A percentile compares a stretch with the other conserved stretches of the same genome.
These are phyloP conservation scores for Raddia guianensis DNA, from an alignment of 176 grass and related monocot species.

Conservation along the genomic window DNA sequence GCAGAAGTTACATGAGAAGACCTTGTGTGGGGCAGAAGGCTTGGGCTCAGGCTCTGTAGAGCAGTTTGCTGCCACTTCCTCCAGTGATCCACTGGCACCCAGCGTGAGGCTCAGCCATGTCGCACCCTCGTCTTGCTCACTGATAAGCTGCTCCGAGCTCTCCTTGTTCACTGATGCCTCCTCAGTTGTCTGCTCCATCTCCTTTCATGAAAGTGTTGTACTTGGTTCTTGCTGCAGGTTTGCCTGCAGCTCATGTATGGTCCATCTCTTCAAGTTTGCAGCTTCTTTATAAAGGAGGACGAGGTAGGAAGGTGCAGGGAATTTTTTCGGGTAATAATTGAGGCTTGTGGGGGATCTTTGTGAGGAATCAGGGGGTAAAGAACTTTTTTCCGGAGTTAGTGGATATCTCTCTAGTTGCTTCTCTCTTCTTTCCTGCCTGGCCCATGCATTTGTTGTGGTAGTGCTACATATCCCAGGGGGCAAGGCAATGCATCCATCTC, in stretches of 20 bases:
- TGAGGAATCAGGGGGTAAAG: constrained; percentile 63
- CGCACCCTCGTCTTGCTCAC: constrained; percentile 38
- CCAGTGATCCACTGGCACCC: constrained; percentile 28
- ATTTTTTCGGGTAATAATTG: constrained; percentile 64
- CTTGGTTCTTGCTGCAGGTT: constrained; percentile 12
- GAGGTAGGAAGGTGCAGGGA: constrained; percentile 46
- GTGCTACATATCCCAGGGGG: constrained; percentile 43
- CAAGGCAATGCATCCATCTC: constrained; percentile 40
- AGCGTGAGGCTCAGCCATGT: constrained; percentile 75
- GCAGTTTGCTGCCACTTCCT: constrained; percentile 42
- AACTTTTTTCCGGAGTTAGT: constrained; percentile 56
- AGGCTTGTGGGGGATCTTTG: constrained; percentile 50
- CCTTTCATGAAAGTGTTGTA: constrained; percentile 11
- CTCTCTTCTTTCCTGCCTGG: constrained; percentile 57
- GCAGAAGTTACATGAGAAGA: constrained; percentile 95
- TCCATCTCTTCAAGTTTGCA: constrained; percentile 48
- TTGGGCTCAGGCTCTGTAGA: constrained; percentile 35
- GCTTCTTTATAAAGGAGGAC: constrained; percentile 70
- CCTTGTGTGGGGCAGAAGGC: constrained; percentile 57
- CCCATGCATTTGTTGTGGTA: constrained; percentile 43
- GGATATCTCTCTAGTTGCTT: constrained; percentile 66
- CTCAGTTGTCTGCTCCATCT: constrained; percentile 51
- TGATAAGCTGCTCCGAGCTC: constrained; percentile 47
- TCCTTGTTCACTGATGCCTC: constrained; percentile 61
- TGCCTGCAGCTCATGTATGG: constrained; percentile 41